Evolutionary conservation across 2,329 filamentous ascomycete genomes (phyloP).

Genomic region (Alternaria arborescens): DNA sequence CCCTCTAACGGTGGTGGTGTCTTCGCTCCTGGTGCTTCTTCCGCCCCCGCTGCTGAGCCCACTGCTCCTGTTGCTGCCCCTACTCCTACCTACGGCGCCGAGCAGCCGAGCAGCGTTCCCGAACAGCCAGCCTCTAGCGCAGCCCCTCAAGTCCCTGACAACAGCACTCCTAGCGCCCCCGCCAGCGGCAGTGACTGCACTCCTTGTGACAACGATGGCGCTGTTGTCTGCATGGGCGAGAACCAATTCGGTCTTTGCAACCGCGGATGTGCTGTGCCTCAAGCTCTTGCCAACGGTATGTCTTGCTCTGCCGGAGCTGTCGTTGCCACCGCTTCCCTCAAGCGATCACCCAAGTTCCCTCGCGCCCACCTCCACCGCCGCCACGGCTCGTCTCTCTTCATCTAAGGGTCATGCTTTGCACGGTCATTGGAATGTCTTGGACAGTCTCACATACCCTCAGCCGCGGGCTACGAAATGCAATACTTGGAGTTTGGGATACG

Average conservation of each 20-base stretch:
- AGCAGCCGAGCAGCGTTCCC: conserved; percentile 14
- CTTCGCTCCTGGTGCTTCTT: conserved; percentile 45
- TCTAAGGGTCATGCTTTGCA: conserved; percentile 24
- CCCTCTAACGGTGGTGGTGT: conserved; percentile 29
- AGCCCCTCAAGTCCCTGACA: conserved; percentile 12
- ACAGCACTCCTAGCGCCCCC: conserved; percentile 21
- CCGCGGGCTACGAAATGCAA: conserved; percentile 28
- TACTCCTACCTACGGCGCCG: neutral
- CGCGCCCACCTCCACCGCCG: conserved; percentile 43
- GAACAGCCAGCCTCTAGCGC: conserved; percentile 11
- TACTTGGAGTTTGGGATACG: conserved; percentile 32
- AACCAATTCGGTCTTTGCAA: conserved; percentile 57
- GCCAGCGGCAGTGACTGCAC: conserved; percentile 28
- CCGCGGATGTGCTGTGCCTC: conserved; percentile 52
- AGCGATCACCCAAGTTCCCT: conserved; percentile 32
- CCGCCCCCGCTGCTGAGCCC: conserved; percentile 25
- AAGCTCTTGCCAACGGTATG: conserved; percentile 54
- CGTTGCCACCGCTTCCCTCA: conserved; percentile 16
- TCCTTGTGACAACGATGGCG: conserved; percentile 53
- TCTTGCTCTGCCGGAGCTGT: conserved; percentile 49
- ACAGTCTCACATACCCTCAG: conserved; percentile 13
- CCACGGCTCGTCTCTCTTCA: conserved; percentile 33
- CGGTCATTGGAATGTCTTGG: conserved; percentile 2
- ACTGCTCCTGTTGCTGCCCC: conserved; percentile 5
- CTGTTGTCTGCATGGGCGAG: conserved; percentile 55